These are phyloP conservation scores for Penicillium sp. DNA, from an alignment of 2,329 filamentous ascomycete genomes.

Conservation along the genomic window DNA sequence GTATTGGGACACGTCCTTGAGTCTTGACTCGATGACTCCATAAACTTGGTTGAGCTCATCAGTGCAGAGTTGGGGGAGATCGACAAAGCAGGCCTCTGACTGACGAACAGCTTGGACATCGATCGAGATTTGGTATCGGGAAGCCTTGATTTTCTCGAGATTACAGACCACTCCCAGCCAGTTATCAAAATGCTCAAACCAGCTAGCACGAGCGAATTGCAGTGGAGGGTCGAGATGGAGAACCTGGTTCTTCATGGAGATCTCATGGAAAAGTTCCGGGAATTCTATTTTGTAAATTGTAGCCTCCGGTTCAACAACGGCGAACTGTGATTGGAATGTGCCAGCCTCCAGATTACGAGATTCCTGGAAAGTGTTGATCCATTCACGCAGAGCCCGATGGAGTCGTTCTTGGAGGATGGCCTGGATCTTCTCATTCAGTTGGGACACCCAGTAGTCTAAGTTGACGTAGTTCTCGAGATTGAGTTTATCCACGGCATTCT, in stretches of 20 bases:
- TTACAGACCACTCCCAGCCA: conserved; percentile 95
- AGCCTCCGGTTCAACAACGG: conserved; percentile 33
- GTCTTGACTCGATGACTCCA: conserved; percentile 77
- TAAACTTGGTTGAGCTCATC: conserved; percentile 80
- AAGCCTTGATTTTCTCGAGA: conserved; percentile 90
- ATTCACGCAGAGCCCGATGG: conserved; percentile 79
- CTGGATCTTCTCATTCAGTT: conserved; percentile 86
- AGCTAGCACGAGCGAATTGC: conserved; percentile 87
- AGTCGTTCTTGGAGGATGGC: conserved; percentile 77
- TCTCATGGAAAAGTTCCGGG: conserved; percentile 74
- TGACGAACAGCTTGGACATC: conserved; percentile 47
- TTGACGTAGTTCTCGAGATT: conserved; percentile 97
- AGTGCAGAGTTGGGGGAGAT: conserved; percentile 83
- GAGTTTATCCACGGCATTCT: conserved; percentile 91
- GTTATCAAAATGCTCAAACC: conserved; percentile 88
- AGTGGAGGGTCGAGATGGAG: conserved; percentile 95
- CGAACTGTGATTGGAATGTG: conserved; percentile 22
- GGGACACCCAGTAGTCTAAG: conserved; percentile 83
- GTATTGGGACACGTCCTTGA: conserved; percentile 78
- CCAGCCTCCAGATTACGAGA: conserved; percentile 34
- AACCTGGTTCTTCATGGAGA: conserved; percentile 97
- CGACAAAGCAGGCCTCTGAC: conserved; percentile 69
- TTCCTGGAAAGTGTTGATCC: conserved; percentile 84
- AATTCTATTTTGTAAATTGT: conserved; percentile 46
- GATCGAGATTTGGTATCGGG: conserved; percentile 88